Evolutionary conservation across 257 asterid genomes (phyloP).

Genomic region (Anisodus tanguticus): DNA sequence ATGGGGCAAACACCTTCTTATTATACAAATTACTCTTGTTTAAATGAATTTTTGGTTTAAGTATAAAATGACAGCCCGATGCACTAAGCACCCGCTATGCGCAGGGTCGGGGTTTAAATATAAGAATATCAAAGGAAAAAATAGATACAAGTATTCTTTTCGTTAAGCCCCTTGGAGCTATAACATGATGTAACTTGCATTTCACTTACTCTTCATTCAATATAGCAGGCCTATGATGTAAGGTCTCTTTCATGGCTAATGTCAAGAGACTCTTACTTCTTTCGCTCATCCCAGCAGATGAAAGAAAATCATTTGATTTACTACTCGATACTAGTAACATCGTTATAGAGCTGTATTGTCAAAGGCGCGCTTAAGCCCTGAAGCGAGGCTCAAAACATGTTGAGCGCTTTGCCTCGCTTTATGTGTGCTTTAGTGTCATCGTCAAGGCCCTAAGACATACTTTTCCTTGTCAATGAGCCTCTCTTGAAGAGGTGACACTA

Average conservation of each 20-base stretch:
- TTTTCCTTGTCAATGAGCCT: no score
- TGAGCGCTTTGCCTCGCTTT: no score
- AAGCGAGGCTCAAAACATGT: no score
- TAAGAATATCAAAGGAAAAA: not conserved
- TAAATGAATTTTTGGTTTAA: not conserved
- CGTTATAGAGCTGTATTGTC: not conserved
- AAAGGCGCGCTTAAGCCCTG: no score
- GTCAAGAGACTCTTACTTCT: not conserved
- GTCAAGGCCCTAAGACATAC: no score
- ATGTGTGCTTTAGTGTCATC: no score
- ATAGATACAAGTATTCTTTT: not conserved
- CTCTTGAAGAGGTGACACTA: no score
- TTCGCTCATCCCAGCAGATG: not conserved
- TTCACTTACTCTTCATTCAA: not conserved
- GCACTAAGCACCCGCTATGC: no score
- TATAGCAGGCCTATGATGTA: not conserved
- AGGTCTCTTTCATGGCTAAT: slow-evolving; percentile 10
- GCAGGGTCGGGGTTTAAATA: not conserved
- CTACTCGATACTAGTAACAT: not conserved
- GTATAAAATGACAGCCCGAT: no score
- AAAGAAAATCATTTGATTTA: not conserved
- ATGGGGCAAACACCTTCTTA: slow-evolving; percentile 77
- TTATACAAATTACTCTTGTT: not conserved
- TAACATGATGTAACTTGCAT: not conserved
- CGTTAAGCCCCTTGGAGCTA: not conserved